Evolutionary conservation across 2,329 filamentous ascomycete species (phyloP).

Genomic region (Xylaria sp.): DNA sequence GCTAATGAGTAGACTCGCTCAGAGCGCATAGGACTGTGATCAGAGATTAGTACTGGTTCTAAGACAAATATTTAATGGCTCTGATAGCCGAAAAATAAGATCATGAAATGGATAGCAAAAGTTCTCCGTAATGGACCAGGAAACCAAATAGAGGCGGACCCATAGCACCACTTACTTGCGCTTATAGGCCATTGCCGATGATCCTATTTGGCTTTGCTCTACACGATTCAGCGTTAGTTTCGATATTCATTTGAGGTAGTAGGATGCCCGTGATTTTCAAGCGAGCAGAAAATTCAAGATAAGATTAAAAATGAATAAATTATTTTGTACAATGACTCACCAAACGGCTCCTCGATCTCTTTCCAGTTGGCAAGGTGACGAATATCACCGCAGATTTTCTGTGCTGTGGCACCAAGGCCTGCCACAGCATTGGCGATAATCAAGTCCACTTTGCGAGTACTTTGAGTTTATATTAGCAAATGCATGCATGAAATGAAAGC

Average conservation of each 20-base stretch:
- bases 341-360: conserved; percentile 81
- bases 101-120: no score
- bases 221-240: no score
- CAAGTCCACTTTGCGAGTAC: conserved; percentile 82
- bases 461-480: conserved; percentile 22
- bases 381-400: conserved; percentile 80
- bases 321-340: no score
- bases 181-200: conserved; percentile 64
- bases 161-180: conserved; percentile 29
- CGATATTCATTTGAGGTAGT: no score
- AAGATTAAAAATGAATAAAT: not conserved
- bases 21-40: conserved; percentile 46
- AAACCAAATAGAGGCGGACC: no score
- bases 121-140: no score
- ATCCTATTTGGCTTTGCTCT: conserved; percentile 74
- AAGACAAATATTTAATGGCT: no score
- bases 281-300: conserved; percentile 63
- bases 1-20: conserved; percentile 52
- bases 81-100: no score
- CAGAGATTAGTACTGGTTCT: no score
- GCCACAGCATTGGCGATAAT: conserved; percentile 83
- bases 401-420: conserved; percentile 81
- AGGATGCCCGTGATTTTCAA: no score
- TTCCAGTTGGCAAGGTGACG: conserved; percentile 79
- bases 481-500: no score